Conservation (phyloP, 305 asterid species). For the Solanum aculeatissimum region DNA sequence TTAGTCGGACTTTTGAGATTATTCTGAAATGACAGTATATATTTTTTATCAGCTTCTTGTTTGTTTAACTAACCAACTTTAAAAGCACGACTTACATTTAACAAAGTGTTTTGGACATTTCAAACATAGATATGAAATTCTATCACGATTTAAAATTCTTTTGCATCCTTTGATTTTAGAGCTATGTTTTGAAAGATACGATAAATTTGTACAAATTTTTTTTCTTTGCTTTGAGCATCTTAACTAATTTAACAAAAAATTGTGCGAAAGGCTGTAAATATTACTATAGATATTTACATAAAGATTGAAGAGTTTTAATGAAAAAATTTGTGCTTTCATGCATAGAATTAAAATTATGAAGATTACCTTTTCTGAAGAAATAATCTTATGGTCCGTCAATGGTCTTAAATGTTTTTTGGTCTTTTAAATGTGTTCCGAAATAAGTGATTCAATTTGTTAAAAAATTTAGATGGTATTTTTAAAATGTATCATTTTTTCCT, state of each 20-base stretch:
- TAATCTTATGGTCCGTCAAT: background rate
- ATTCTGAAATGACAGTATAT: background rate
- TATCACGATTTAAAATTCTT: background rate
- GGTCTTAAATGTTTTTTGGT: background rate
- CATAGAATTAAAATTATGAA: background rate
- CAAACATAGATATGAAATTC: background rate
- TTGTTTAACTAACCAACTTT: background rate
- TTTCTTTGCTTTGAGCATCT: background rate
- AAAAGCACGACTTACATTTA: background rate
- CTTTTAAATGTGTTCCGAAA: background rate
- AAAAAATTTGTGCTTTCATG: background rate
- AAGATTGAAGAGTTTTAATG: background rate
- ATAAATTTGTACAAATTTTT: background rate
- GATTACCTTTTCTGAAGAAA: background rate
- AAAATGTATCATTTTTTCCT: too few species aligned
- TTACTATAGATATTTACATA: background rate
- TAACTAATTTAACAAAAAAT: background rate
- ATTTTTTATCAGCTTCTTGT: too few species aligned
- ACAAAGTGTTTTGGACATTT: background rate
- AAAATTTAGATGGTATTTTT: too few species aligned
- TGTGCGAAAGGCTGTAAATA: background rate
- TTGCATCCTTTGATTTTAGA: background rate
- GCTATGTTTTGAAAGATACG: background rate
- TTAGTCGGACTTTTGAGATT: background rate
- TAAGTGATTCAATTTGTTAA: background rate